A percentile compares a stretch with the other conserved stretches of the same genome.
Evolutionary conservation across 305 asterid genomes (phyloP).

Genomic region (Stenogyne calaminthoides): DNA sequence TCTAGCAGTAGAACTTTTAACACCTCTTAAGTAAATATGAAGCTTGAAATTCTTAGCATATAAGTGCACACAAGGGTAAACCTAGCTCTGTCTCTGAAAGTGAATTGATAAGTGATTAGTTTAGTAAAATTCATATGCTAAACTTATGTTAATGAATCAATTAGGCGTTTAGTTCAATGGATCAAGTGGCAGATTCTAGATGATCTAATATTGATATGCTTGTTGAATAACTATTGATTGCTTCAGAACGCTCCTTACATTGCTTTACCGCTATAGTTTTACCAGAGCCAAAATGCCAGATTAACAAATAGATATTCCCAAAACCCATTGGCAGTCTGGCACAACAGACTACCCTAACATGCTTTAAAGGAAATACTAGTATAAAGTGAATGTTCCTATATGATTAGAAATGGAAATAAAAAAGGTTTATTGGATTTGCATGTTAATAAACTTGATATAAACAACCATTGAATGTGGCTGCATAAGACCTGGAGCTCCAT

Average conservation of each 20-base stretch:
- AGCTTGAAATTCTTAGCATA: not conserved
- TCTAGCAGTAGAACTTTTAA: not conserved
- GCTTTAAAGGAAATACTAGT: not conserved
- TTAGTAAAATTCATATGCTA: not conserved
- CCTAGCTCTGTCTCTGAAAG: not conserved
- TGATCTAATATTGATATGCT: not conserved
- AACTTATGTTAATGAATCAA: conserved; percentile 2
- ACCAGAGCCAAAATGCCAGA: conserved; percentile 4
- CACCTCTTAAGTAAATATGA: not conserved
- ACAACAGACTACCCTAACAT: conserved; percentile 5
- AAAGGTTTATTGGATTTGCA: not conserved
- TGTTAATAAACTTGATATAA: conserved; percentile 18
- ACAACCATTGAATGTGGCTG: not conserved
- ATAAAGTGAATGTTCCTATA: conserved; percentile 7
- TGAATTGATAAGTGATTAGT: conserved; percentile 12
- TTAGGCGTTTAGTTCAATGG: not conserved
- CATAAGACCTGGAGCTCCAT: conserved; percentile 17
- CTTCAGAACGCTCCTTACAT: conserved; percentile 13
- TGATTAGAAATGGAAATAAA: not conserved
- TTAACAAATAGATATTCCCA: conserved; percentile 16
- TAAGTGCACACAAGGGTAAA: conserved; percentile 16
- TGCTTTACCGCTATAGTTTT: conserved; percentile 8
- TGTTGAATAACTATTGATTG: not conserved
- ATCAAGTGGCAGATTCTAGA: conserved; percentile 14
- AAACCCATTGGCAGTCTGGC: conserved; percentile 16